Evolutionary conservation across 805 yeast genomes (phyloP).

Genomic region (Candida ponderosae): DNA sequence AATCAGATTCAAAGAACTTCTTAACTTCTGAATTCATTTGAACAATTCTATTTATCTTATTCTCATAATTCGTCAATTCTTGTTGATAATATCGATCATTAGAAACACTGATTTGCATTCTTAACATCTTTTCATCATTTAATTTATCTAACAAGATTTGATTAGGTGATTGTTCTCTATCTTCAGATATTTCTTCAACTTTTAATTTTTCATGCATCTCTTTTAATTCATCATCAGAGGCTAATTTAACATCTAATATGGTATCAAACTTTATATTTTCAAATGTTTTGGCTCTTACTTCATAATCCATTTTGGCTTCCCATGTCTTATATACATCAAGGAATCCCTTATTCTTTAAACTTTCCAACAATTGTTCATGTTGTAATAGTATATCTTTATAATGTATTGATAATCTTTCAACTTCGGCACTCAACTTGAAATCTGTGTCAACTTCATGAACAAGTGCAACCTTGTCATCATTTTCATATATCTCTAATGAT

Average conservation of each 20-base stretch:
- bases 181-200: background rate
- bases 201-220: conserved; percentile 6
- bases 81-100: conserved; percentile 13
- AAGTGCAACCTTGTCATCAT: background rate
- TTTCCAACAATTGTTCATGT: too few species aligned
- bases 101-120: conserved; percentile 9
- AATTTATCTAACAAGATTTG: conserved; percentile 11
- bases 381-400: too few species aligned
- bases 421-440: background rate
- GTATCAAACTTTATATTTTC: conserved; percentile 9
- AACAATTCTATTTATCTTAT: conserved; percentile 14
- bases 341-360: background rate
- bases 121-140: conserved; percentile 12
- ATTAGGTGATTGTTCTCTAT: conserved; percentile 5
- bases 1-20: conserved; percentile 12
- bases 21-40: conserved; percentile 13
- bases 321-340: background rate
- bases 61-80: conserved; percentile 8
- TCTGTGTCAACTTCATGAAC: background rate
- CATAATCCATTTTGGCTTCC: conserved; percentile 3
- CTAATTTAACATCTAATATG: conserved; percentile 5
- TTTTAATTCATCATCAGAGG: conserved; percentile 5
- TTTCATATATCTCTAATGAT: background rate
- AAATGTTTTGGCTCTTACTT: conserved; percentile 6
- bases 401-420: background rate